Conservation (phyloP, 2,329 filamentous ascomycete species). For the Sclerotinia sclerotiorum region DNA sequence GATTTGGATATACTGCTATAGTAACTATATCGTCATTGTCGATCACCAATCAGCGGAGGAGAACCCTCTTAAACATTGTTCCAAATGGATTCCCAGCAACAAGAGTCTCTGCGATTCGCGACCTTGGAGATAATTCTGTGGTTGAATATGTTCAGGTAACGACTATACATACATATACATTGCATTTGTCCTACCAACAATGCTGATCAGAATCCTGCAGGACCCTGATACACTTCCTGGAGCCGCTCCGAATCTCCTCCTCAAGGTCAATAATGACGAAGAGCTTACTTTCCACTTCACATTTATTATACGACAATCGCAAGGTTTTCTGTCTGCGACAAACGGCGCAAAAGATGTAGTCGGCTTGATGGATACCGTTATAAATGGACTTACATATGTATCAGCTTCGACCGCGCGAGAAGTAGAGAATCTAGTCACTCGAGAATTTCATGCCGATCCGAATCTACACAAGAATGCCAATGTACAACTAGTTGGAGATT, state of each 20-base stretch:
- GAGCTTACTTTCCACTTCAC: constrained; percentile 92
- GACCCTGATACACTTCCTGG: constrained; percentile 66
- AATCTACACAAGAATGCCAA: constrained; percentile 98
- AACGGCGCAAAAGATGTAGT: constrained; percentile 52
- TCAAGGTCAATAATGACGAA: constrained; percentile 87
- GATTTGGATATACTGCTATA: constrained; percentile 51
- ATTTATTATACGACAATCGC: constrained; percentile 69
- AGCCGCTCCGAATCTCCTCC: constrained; percentile 69
- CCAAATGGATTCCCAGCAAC: constrained; percentile 88
- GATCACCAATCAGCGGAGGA: constrained; percentile 77
- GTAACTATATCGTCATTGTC: constrained; percentile 84
- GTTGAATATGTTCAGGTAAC: constrained; percentile 90
- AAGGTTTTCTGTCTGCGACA: constrained; percentile 44
- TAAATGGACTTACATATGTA: constrained; percentile 89
- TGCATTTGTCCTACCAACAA: constrained; percentile 19
- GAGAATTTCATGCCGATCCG: constrained; percentile 94
- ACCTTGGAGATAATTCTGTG: constrained; percentile 69
- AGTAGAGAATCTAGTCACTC: constrained; percentile 87
- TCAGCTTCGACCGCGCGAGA: constrained; percentile 84
- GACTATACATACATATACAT: constrained; percentile 25
- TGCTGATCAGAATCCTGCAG: constrained; percentile 47
- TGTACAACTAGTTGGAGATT: constrained; percentile 92
- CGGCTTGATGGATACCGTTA: constrained; percentile 64
- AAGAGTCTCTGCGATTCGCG: constrained; percentile 70
- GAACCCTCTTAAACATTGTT: constrained; percentile 71